Base-by-base conservation (phyloP, 1,284 basidiomycete species). In the Meripilus lineatus region DNA sequence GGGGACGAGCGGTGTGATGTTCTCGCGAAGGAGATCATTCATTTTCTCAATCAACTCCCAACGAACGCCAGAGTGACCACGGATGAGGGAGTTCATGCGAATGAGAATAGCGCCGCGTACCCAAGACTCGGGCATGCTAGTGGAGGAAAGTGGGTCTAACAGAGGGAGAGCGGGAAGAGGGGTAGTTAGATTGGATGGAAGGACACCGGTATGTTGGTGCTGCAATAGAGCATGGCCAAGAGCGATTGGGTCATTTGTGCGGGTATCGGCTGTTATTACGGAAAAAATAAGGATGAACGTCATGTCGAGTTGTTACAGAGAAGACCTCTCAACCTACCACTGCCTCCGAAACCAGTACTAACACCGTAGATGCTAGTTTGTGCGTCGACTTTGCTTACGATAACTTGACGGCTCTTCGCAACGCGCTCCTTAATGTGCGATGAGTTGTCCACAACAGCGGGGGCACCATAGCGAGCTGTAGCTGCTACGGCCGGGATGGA, bases 21-120 rank as follows among this genome's bases (percentile, higher is more conserved):
- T 80, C 50, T 80, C 79, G 37, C 71, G 66, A 40, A 94, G 75
- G 42, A 93, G 75, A 26, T 78, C 73, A 46, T 75, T 76, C 79
- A 93, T 89, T 56, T 81, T 82, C 60, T 90, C 75, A 45, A 93
- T 77, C 30, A 93, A 76, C 51, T 84, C 79, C 75, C 83, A 84
- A 18, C 90, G 77, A 7, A 93, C 83, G 37, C 87, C 91, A 26
- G 87, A 91, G 65, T 93, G 91, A 0, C 89, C 90, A n/a, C 89
- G 80, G 43, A 90, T 78, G 41, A 92, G 77, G 2, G 87, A 90
- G 67, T 93, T 93, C 71, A 89, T 84, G 52, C 91, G 84, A 50
- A 94, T 75, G 7, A 91, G 68, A 53, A 93, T 90, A 1, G 91
- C 89, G 13, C 86, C 91, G 40, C 89, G 81, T n/a, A 91, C 89